phyloP scores from a whole-genome alignment of 1,284 basidiomycete species.

The Flammula alnicola region DNA sequence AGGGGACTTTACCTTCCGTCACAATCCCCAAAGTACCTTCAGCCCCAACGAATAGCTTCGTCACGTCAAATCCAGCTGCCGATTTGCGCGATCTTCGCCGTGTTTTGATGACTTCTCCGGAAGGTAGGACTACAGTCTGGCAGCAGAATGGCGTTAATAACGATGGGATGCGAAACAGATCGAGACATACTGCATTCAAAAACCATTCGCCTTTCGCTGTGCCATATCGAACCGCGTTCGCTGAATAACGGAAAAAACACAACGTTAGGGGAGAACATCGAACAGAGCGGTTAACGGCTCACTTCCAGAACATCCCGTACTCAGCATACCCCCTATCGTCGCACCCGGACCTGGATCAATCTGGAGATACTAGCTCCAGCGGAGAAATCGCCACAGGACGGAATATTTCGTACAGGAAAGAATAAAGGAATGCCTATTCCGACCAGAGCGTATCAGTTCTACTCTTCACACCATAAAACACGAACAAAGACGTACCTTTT shows the following conservation, averaged over 20 bases:
- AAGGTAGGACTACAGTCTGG: constrained; percentile 87
- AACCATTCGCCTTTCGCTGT: constrained; percentile 88
- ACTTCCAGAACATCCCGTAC: constrained; percentile 84
- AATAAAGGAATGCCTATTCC: constrained; percentile 67
- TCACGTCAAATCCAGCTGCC: constrained; percentile 88
- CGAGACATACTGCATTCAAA: constrained; percentile 64
- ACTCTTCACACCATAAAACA: background rate
- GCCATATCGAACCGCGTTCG: constrained; percentile 89
- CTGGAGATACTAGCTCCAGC: constrained; percentile 37
- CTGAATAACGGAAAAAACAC: constrained; percentile 43
- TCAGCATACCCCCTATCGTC: constrained; percentile 92
- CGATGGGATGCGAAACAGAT: constrained; percentile 4
- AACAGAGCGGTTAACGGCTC: constrained; percentile 28
- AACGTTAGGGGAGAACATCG: constrained; percentile 5
- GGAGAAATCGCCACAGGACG: background rate
- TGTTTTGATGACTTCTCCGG: constrained; percentile 93
- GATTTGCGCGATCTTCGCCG: constrained; percentile 85
- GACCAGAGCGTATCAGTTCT: background rate
- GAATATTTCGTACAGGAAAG: constrained; percentile 72
- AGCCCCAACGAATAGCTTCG: constrained; percentile 83
- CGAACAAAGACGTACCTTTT: constrained; percentile 46
- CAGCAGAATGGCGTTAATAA: background rate
- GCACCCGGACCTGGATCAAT: constrained; percentile 81
- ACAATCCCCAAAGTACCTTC: constrained; percentile 94
- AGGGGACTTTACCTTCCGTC: constrained; percentile 67